Conservation (phyloP, 1,139 yeast species). For the Blastobotrys illinoisensis region DNA sequence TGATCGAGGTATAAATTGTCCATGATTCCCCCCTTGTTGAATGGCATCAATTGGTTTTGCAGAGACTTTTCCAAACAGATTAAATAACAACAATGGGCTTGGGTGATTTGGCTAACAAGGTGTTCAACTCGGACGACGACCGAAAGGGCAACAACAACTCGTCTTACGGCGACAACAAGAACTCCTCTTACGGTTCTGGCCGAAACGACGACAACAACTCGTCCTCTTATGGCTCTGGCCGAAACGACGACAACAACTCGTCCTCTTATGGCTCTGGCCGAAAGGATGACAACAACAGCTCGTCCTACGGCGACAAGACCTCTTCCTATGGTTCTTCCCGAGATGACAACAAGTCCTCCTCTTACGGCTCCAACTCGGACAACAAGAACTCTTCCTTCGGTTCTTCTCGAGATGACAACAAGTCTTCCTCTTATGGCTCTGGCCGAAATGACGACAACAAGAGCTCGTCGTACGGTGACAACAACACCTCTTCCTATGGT, state of each 20-base stretch:
- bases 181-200: constrained; percentile 1
- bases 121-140: neutral
- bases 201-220: neutral
- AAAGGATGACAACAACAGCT: neutral
- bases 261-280: neutral
- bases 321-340: constrained; percentile 1
- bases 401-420: neutral
- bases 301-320: neutral
- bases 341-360: neutral
- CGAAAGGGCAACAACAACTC: neutral
- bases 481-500: constrained; percentile 2
- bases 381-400: neutral
- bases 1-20: neutral
- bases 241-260: neutral
- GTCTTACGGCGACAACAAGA: constrained; percentile 4
- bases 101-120: constrained; percentile 6
- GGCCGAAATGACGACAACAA: neutral
- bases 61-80: neutral
- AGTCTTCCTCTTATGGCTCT: neutral
- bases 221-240: neutral
- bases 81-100: constrained; percentile 5
- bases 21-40: neutral
- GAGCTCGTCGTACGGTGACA: neutral
- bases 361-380: neutral
- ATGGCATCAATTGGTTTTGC: neutral